A percentile compares a stretch with the other conserved stretches of the same genome.
Conservation (phyloP, 352 stramenopile species). For the Hyaloperonospora brassicae region DNA sequence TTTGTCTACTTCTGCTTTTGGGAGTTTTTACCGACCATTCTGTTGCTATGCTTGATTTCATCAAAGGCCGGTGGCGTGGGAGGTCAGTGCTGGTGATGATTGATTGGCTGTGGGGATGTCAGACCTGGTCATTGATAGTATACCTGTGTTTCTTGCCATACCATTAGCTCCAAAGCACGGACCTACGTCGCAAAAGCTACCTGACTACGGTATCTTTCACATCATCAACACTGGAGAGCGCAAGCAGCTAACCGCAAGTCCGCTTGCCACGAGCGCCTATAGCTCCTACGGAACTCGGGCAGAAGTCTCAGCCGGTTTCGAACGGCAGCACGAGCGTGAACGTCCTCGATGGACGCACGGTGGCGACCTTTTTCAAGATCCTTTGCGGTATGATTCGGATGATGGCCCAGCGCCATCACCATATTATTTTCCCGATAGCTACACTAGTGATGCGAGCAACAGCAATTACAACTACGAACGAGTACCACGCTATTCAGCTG, state of each 20-base stretch:
- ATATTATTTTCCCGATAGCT: conserved; percentile 51
- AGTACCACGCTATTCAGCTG: conserved; percentile 15
- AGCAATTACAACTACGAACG: conserved; percentile 31
- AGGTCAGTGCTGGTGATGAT: conserved; percentile 27
- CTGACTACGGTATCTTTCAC: conserved; percentile 83
- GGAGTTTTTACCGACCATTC: conserved; percentile 76
- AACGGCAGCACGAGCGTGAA: conserved; percentile 35
- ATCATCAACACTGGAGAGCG: conserved; percentile 64
- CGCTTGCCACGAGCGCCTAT: conserved; percentile 48
- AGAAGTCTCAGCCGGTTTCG: conserved; percentile 12
- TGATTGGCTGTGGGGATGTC: neutral
- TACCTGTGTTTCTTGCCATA: conserved; percentile 3
- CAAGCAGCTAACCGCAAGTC: conserved; percentile 59
- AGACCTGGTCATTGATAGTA: conserved; percentile 2
- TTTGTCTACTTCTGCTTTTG: conserved; percentile 86
- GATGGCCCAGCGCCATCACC: conserved; percentile 55
- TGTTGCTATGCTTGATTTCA: conserved; percentile 74
- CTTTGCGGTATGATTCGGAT: conserved; percentile 78
- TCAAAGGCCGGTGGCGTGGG: conserved; percentile 74
- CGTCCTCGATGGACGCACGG: conserved; percentile 67
- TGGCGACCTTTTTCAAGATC: conserved; percentile 76
- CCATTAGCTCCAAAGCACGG: conserved; percentile 55
- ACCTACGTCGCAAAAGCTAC: conserved; percentile 49
- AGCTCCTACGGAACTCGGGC: conserved; percentile 36
- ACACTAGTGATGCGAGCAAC: conserved; percentile 57